These are phyloP conservation scores for Globisporangium solare DNA, from an alignment of 352 stramenopile species.

Conservation along the genomic window DNA sequence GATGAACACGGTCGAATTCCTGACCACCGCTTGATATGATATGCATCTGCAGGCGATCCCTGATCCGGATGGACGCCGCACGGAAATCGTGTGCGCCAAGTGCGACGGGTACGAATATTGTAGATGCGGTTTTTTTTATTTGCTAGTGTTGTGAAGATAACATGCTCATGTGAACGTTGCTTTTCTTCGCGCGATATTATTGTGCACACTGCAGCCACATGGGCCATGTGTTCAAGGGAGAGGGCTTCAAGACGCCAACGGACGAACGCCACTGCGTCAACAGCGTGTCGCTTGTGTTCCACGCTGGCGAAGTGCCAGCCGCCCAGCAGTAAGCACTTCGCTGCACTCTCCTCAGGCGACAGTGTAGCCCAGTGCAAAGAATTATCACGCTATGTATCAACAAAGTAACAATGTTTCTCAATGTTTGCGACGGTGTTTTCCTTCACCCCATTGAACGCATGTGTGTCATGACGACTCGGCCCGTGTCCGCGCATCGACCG, in stretches of 20 bases:
- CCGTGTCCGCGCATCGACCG: too few relatives aligned
- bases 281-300: slow-evolving; percentile 86
- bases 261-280: slow-evolving; percentile 90
- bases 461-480: too few relatives aligned
- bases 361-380: too few relatives aligned
- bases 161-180: slow-evolving; percentile 2
- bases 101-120: slow-evolving; percentile 58
- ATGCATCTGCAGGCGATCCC: slow-evolving; percentile 37
- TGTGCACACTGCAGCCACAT: slow-evolving; percentile 56
- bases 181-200: background rate
- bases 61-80: slow-evolving; percentile 68
- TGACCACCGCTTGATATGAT: background rate
- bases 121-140: slow-evolving; percentile 7
- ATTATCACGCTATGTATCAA: too few relatives aligned
- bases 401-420: too few relatives aligned
- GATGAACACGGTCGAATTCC: too few relatives aligned
- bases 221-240: slow-evolving; percentile 89
- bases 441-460: too few relatives aligned
- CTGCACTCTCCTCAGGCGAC: background rate
- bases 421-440: too few relatives aligned
- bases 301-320: slow-evolving; percentile 48
- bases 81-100: slow-evolving; percentile 86
- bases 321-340: slow-evolving; percentile 17
- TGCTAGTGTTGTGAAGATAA: slow-evolving; percentile 1
- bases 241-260: slow-evolving; percentile 84